phyloP scores from a whole-genome alignment of 352 stramenopile species.

The Paralagenidium karlingii region DNA sequence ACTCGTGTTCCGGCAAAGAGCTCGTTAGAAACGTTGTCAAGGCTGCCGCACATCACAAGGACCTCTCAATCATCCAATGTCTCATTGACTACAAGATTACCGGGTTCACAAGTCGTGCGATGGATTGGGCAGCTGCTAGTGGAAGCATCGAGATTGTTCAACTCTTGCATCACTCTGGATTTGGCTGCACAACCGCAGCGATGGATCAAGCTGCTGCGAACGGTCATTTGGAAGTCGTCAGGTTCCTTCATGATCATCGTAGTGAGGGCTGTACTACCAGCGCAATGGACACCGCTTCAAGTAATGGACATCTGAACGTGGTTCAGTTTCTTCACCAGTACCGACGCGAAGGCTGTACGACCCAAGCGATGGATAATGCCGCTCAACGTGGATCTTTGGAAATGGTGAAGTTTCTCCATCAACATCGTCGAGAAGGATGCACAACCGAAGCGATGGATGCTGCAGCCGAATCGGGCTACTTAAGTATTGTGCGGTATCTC shows the following conservation, averaged over 20 bases:
- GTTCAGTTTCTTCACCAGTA: conserved; percentile 39
- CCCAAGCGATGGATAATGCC: conserved; percentile 12
- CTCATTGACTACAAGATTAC: too few relatives aligned
- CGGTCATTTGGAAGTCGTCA: conserved; percentile 35
- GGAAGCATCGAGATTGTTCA: too few relatives aligned
- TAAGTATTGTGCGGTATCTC: conserved; percentile 17
- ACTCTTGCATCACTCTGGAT: too few relatives aligned
- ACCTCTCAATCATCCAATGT: too few relatives aligned
- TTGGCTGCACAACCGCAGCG: conserved; percentile 13
- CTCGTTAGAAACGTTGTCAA: too few relatives aligned
- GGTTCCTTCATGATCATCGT: conserved; percentile 33
- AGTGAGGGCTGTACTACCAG: conserved; percentile 55
- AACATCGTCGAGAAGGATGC: conserved; percentile 16
- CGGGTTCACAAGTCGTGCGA: too few relatives aligned
- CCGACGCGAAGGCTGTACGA: conserved; percentile 21
- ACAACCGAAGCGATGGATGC: conserved; percentile 30
- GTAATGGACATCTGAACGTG: conserved; percentile 30
- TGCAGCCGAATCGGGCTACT: conserved; percentile 22
- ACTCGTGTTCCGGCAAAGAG: too few relatives aligned
- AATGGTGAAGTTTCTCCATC: conserved; percentile 9
- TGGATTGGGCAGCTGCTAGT: too few relatives aligned
- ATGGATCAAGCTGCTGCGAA: conserved; percentile 30
- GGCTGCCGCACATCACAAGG: too few relatives aligned
- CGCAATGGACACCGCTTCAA: conserved; percentile 47
- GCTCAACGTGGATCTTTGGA: conserved; percentile 5